Base-by-base conservation (phyloP, 1,284 basidiomycete genomes). In the Ganoderma sp. region DNA sequence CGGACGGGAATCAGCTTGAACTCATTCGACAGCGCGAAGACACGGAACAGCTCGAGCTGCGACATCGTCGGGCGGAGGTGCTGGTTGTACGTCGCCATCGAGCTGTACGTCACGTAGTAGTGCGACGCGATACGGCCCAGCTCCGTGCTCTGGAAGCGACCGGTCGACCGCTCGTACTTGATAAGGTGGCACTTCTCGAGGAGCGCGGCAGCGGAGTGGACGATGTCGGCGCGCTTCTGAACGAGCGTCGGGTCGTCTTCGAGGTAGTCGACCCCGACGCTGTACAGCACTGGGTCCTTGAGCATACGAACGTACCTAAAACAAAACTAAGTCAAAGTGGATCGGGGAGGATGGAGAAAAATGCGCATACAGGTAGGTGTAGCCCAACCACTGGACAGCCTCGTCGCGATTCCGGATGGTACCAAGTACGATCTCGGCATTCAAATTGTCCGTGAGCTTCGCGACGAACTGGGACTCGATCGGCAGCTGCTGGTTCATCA, bases 21-120 rank as follows among this genome's bases (percentile, higher is more conserved):
- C 82, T 99, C 97, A 76, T 98, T 97, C 2, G 95, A 97, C 14
- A 99, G 85, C 0, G 97, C 96, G 78, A 99, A 99, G 9, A 99
- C 95, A 58, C 97, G 87, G 88, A 99, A 98, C 5, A 99, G 82
- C 79, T 99, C 98, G 74, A 99, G 85, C 61, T 87, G 89, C 34
- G 91, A 90, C 89, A 98, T 95, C 10, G 91, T 92, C 8, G 95
- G 89, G 67, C 93, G 88, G 72, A 99, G 83, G 80, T 99, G 96
- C 79, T 98, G 94, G 80, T 98, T 98, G 81, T 99, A 99, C 0
- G 93, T 94, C 73, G 94, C 88, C 98, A 99, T 99, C 67, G 96
- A 98, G 75, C 91, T 91, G 80, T 99, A 93, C 0, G 96, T 94
- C 72, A 99, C 94, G 78, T 99, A 99, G 81, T 96, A 99, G 79